These are phyloP conservation scores for Botryotinia globosa DNA, from an alignment of 2,329 filamentous ascomycete species.

Conservation along the genomic window DNA sequence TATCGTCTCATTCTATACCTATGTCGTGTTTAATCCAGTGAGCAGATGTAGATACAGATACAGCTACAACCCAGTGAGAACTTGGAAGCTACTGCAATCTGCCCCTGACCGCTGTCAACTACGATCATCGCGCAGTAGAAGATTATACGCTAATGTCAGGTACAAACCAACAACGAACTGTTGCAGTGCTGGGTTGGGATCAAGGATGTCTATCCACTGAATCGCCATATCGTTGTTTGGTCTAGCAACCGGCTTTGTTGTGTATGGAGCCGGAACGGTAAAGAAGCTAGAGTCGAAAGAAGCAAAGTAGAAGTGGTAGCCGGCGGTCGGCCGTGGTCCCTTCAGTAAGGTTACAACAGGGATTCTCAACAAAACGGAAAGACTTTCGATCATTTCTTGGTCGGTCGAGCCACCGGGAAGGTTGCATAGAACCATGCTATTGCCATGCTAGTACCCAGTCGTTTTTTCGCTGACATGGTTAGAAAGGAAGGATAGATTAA, in stretches of 20 bases:
- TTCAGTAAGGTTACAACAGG: slow-evolving; percentile 3
- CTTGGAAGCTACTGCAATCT: slow-evolving; percentile 4
- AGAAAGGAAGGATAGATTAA: neutral
- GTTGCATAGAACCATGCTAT: slow-evolving; percentile 19
- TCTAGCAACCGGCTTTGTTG: slow-evolving; percentile 21
- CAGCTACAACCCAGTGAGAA: neutral
- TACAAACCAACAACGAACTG: slow-evolving; percentile 26
- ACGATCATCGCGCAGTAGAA: slow-evolving; percentile 22
- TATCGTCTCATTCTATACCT: neutral
- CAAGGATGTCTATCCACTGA: slow-evolving; percentile 14
- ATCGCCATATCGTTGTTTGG: slow-evolving; percentile 4
- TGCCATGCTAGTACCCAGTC: slow-evolving; percentile 21
- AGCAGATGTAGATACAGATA: neutral
- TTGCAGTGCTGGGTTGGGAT: slow-evolving; percentile 10
- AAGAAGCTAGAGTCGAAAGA: slow-evolving; percentile 8
- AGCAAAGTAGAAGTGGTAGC: slow-evolving; percentile 5
- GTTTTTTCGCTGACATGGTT: slow-evolving; percentile 7
- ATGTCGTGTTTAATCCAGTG: slow-evolving; percentile 14
- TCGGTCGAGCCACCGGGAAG: slow-evolving; percentile 17
- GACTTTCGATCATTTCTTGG: slow-evolving; percentile 10
- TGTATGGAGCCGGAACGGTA: slow-evolving; percentile 25
- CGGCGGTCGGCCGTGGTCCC: slow-evolving; percentile 1
- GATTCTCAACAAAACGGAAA: slow-evolving; percentile 1
- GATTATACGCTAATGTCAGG: slow-evolving; percentile 28
- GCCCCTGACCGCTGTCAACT: slow-evolving; percentile 20